These are phyloP conservation scores for Nitzschia palea DNA, from an alignment of 108 stramenopile species.

Conservation along the genomic window DNA sequence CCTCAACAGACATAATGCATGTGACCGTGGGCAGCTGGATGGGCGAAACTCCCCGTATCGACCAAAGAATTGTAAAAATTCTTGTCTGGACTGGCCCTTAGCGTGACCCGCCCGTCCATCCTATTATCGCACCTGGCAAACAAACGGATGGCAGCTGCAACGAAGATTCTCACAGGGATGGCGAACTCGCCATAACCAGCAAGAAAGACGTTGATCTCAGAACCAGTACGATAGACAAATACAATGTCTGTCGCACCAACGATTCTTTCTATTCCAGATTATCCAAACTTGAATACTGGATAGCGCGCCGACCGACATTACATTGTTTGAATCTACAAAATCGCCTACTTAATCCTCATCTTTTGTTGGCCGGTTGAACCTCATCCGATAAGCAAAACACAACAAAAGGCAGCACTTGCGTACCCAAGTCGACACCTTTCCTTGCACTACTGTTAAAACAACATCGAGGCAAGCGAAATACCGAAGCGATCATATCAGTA, in stretches of 20 bases:
- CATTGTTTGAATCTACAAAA: slow-evolving; percentile 3
- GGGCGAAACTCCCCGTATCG: neutral
- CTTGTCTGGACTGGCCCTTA: too few relatives aligned
- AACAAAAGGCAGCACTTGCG: neutral
- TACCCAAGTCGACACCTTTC: too few relatives aligned
- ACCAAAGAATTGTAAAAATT: too few relatives aligned
- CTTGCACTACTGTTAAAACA: neutral
- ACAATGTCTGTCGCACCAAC: neutral
- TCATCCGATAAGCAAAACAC: neutral
- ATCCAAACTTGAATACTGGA: neutral
- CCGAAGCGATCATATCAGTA: neutral
- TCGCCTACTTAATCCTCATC: neutral
- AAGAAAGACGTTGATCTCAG: too few relatives aligned
- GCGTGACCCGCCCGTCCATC: too few relatives aligned
- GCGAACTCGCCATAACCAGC: too few relatives aligned
- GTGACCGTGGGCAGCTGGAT: too few relatives aligned
- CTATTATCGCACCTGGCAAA: too few relatives aligned
- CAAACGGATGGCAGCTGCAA: too few relatives aligned
- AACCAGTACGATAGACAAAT: neutral
- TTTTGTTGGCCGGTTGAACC: neutral
- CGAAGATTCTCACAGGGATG: too few relatives aligned
- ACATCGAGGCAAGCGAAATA: neutral
- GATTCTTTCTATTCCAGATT: neutral
- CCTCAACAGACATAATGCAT: too few relatives aligned
- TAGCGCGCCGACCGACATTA: neutral